These are phyloP conservation scores for Anacardium occidentale DNA, from an alignment of 345 rosid species.

Conservation along the genomic window DNA sequence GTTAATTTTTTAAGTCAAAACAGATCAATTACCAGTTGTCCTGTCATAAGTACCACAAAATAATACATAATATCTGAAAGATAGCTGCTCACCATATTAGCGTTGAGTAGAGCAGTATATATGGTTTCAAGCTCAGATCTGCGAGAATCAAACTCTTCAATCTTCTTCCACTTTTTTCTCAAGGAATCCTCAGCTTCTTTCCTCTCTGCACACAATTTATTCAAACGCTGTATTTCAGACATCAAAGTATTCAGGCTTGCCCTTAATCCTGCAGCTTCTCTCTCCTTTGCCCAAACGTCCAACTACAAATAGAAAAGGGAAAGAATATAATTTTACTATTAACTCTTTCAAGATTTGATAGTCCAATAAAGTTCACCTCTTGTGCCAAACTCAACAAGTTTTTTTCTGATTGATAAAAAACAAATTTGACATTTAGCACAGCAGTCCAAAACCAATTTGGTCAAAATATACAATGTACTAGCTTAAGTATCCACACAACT, in stretches of 20 bases:
- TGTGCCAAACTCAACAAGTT: no score
- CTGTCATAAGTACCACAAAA: no score
- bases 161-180: slow-evolving; percentile 92
- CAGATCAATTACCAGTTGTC: no score
- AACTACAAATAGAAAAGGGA: slow-evolving; percentile 42
- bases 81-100: slow-evolving; percentile 62
- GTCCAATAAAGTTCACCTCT: no score
- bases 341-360: no score
- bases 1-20: no score
- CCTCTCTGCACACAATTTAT: slow-evolving; percentile 84
- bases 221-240: slow-evolving; percentile 76
- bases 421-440: no score
- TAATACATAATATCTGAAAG: background rate
- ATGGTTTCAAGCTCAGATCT: slow-evolving; percentile 90
- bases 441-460: no score
- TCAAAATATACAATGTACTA: no score
- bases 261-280: slow-evolving; percentile 84
- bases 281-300: slow-evolving; percentile 95
- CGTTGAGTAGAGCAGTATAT: slow-evolving; percentile 76
- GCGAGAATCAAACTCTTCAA: slow-evolving; percentile 86
- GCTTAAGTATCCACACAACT: no score
- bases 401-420: no score
- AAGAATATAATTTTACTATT: slow-evolving; percentile 14
- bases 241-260: slow-evolving; percentile 79
- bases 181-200: slow-evolving; percentile 89